Conservation (phyloP, 331 rosid genomes). For the Rhamnella rubrinervis region DNA sequence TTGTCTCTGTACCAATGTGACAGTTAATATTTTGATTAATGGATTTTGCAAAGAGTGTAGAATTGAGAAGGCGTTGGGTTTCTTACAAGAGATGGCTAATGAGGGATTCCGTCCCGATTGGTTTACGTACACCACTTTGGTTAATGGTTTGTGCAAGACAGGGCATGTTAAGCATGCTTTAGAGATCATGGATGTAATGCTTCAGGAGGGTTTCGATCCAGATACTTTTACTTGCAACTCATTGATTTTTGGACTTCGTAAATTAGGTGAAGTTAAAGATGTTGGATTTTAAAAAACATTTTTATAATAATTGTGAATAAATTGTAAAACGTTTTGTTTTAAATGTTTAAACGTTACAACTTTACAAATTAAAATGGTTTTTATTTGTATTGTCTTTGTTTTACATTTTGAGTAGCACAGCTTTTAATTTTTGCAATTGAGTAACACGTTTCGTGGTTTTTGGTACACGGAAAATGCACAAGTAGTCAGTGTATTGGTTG, state of each 20-base stretch:
- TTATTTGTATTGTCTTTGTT: too few relatives aligned
- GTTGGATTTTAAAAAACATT: too few relatives aligned
- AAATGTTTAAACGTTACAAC: too few relatives aligned
- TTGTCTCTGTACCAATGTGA: conserved; percentile 43
- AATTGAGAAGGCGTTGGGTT: conserved; percentile 63
- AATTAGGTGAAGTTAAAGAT: conserved; percentile 64
- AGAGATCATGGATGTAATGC: conserved; percentile 80
- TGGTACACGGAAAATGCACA: too few relatives aligned
- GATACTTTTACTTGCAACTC: conserved; percentile 74
- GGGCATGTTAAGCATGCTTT: conserved; percentile 72
- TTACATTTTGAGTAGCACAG: too few relatives aligned
- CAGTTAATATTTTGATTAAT: conserved; percentile 69
- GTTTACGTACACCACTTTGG: conserved; percentile 71
- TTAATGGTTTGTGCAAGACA: conserved; percentile 65
- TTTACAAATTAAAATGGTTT: too few relatives aligned
- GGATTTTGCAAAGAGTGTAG: conserved; percentile 76
- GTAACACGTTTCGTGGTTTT: too few relatives aligned
- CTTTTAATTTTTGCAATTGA: too few relatives aligned
- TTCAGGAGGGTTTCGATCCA: conserved; percentile 68
- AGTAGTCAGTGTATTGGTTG: too few relatives aligned
- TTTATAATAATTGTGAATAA: too few relatives aligned
- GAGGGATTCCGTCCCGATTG: conserved; percentile 73
- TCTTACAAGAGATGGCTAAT: conserved; percentile 45
- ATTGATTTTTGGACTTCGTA: conserved; percentile 74
- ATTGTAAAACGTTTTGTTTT: too few relatives aligned